These are phyloP conservation scores for Cryphonectria parasitica DNA, from an alignment of 2,329 filamentous ascomycete species.

Conservation along the genomic window DNA sequence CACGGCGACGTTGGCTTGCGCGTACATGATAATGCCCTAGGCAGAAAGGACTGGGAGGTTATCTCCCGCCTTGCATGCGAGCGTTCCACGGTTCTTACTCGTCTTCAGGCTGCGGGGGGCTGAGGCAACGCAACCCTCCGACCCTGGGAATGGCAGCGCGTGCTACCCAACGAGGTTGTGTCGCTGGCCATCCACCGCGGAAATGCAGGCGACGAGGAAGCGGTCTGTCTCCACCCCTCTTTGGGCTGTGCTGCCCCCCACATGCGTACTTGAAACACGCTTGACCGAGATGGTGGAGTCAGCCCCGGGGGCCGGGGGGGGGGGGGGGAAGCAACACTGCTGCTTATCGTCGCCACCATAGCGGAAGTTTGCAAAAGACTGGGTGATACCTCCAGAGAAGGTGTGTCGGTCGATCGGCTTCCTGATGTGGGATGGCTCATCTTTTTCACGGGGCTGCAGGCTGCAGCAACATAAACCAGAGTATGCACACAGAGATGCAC, in stretches of 20 bases:
- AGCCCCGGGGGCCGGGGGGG: too few species aligned
- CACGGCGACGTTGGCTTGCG: slow-evolving; percentile 3
- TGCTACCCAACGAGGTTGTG: slow-evolving; percentile 14
- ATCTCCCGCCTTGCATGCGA: not conserved
- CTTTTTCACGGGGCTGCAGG: slow-evolving; percentile 9
- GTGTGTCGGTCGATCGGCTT: slow-evolving; percentile 20
- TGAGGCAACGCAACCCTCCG: not conserved
- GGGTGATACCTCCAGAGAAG: slow-evolving; percentile 12
- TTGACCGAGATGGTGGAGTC: slow-evolving; percentile 25
- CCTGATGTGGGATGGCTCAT: slow-evolving; percentile 15
- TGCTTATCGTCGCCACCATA: slow-evolving; percentile 22
- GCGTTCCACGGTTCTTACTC: not conserved
- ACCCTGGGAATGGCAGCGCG: slow-evolving; percentile 5
- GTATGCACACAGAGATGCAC: not conserved
- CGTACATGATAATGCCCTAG: not conserved
- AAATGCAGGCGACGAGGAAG: slow-evolving; percentile 2
- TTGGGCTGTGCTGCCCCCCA: slow-evolving; percentile 15
- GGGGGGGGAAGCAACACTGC: not conserved
- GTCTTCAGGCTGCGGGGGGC: slow-evolving; percentile 2
- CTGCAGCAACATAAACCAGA: slow-evolving; percentile 2
- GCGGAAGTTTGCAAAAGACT: slow-evolving; percentile 10
- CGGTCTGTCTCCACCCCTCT: slow-evolving; percentile 16
- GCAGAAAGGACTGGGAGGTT: not conserved
- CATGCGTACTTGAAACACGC: slow-evolving; percentile 28
- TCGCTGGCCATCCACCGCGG: not conserved